phyloP scores from a whole-genome alignment of 75 land plant species.

The Pinus tabuliformis region DNA sequence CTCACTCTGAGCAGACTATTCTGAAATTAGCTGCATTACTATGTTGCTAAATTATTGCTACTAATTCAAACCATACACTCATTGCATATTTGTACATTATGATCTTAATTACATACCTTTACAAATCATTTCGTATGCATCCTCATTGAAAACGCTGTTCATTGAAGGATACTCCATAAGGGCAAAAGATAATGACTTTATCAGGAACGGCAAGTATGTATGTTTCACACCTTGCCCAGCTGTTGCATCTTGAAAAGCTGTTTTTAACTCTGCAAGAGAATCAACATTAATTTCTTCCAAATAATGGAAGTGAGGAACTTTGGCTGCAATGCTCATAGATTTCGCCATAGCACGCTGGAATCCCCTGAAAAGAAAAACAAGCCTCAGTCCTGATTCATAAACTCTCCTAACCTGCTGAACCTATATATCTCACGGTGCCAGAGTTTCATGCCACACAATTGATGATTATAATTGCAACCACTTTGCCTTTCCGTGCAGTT shows the following conservation, averaged over 20 bases:
- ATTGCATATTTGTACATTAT: neutral
- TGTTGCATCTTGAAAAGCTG: constrained; percentile 51
- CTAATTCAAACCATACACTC: neutral
- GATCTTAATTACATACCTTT: constrained; percentile 51
- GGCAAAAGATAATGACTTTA: constrained; percentile 89
- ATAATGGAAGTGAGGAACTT: constrained; percentile 95
- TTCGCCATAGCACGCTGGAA: constrained; percentile 92
- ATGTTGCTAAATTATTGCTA: neutral
- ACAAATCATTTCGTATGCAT: constrained; percentile 61
- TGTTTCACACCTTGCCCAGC: constrained; percentile 60
- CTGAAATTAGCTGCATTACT: neutral
- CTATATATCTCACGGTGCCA: neutral
- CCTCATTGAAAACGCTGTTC: constrained; percentile 86
- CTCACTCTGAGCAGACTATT: neutral
- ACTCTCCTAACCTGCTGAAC: neutral
- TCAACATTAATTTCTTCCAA: constrained; percentile 83
- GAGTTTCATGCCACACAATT: neutral
- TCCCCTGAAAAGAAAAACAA: constrained; percentile 57
- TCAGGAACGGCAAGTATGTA: constrained; percentile 81
- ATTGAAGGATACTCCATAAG: constrained; percentile 75
- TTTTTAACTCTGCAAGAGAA: constrained; percentile 67
- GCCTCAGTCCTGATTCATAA: neutral
- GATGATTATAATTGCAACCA: neutral
- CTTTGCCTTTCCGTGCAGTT: neutral
- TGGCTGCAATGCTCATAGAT: constrained; percentile 91